Evolutionary conservation across 208 protist species (phyloP).

Genomic region (Trypanosoma scelopori): DNA sequence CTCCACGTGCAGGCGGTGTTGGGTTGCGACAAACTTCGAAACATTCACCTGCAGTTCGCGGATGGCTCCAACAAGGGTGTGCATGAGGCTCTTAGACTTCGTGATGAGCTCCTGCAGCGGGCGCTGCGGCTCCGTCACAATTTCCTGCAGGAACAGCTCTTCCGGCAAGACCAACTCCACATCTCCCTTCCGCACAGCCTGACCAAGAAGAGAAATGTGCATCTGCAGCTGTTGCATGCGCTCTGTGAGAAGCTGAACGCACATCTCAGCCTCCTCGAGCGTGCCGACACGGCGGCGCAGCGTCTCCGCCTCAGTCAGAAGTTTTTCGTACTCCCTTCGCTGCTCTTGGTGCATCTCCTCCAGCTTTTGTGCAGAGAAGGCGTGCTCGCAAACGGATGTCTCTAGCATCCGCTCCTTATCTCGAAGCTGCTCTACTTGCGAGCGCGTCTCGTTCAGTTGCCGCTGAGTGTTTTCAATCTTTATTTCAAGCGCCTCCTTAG

Average conservation of each 20-base stretch:
- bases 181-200: slow-evolving; percentile 15
- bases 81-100: slow-evolving; percentile 10
- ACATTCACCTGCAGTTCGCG: slow-evolving; percentile 8
- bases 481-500: slow-evolving; percentile 1
- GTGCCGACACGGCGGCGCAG: slow-evolving; percentile 1
- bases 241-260: slow-evolving; percentile 19
- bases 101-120: slow-evolving; percentile 7
- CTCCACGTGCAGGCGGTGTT: not conserved
- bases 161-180: slow-evolving; percentile 17
- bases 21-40: slow-evolving; percentile 1
- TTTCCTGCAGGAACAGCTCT: slow-evolving; percentile 14
- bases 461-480: slow-evolving; percentile 13
- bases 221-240: slow-evolving; percentile 13
- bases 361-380: not conserved
- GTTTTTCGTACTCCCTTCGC: slow-evolving; percentile 19
- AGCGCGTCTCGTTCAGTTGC: slow-evolving; percentile 13
- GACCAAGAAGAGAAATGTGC: slow-evolving; percentile 12
- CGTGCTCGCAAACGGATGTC: slow-evolving; percentile 4
- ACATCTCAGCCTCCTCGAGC: slow-evolving; percentile 15
- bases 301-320: slow-evolving; percentile 15
- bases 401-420: slow-evolving; percentile 12
- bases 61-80: not conserved
- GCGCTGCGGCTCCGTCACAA: slow-evolving; percentile 8
- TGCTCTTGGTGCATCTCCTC: slow-evolving; percentile 3
- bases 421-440: slow-evolving; percentile 1